A percentile compares a stretch with the other conserved stretches of the same genome.
phyloP scores from a whole-genome alignment of 768 basidiomycete species.

The Suillus variegatus region DNA sequence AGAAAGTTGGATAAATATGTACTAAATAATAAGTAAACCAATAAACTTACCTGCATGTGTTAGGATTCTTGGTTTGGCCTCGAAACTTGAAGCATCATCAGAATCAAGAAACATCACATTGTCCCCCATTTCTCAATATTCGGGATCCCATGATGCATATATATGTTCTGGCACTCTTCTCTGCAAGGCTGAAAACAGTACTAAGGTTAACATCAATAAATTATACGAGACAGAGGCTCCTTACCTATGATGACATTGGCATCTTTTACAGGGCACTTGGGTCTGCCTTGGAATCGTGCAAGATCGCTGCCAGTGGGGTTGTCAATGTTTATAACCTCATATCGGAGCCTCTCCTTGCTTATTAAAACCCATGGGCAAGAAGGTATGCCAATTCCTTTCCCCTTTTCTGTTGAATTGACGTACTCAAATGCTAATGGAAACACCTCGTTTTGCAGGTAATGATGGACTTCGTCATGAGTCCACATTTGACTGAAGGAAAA shows the following conservation, averaged over 20 bases:
- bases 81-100: neutral
- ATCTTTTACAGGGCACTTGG: conserved; percentile 1
- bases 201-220: neutral
- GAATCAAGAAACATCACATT: neutral
- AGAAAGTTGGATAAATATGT: neutral
- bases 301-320: neutral
- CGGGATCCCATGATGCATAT: conserved; percentile 9
- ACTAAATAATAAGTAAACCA: neutral
- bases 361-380: conserved; percentile 2
- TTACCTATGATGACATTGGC: conserved; percentile 6
- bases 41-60: neutral
- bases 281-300: neutral
- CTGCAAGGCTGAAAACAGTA: neutral
- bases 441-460: neutral
- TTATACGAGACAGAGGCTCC: neutral
- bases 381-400: neutral
- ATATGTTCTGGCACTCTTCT: neutral
- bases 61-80: neutral
- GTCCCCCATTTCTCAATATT: neutral
- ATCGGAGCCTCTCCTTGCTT: conserved; percentile 7
- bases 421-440: neutral
- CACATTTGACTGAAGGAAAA: neutral
- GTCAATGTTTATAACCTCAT: neutral
- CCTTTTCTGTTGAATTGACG: neutral
- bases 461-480: neutral